These are phyloP conservation scores for Plantago coronopus DNA, from an alignment of 305 asterid species.

Conservation along the genomic window DNA sequence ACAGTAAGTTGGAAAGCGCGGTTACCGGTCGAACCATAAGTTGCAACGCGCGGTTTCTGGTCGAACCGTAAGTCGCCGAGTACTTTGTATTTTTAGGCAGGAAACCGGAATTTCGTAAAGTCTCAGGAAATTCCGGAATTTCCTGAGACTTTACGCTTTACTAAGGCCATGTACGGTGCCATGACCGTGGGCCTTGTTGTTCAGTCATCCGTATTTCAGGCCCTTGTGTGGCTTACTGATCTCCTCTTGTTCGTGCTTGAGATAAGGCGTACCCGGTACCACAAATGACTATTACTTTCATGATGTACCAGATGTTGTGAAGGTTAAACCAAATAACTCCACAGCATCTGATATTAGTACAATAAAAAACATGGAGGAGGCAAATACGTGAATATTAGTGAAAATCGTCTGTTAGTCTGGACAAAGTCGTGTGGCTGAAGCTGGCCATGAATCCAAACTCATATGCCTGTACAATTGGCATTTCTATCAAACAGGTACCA, in stretches of 20 bases:
- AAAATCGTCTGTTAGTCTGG: conserved; percentile 26
- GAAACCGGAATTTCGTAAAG: no score
- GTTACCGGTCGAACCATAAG: no score
- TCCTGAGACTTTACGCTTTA: no score
- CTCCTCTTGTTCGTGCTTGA: conserved; percentile 44
- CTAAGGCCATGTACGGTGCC: conserved; percentile 55
- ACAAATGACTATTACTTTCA: conserved; percentile 10
- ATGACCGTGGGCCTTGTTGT: conserved; percentile 46
- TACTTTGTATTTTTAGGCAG: no score
- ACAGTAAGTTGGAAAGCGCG: no score
- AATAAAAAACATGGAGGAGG: neutral
- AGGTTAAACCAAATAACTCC: neutral
- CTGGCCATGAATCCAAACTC: conserved; percentile 57
- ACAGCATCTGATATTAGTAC: conserved; percentile 1
- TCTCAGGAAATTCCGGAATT: no score
- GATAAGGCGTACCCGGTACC: conserved; percentile 33
- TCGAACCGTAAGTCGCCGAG: no score
- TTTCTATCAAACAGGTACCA: conserved; percentile 49
- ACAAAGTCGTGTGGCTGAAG: conserved; percentile 38
- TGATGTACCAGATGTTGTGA: neutral
- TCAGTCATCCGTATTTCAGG: conserved; percentile 47
- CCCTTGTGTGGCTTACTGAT: conserved; percentile 53
- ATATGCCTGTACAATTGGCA: conserved; percentile 47
- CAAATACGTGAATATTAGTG: neutral
- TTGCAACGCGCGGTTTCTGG: no score